These are phyloP conservation scores for Neltuma alba DNA, from an alignment of 306 rosid genomes.

Conservation along the genomic window DNA sequence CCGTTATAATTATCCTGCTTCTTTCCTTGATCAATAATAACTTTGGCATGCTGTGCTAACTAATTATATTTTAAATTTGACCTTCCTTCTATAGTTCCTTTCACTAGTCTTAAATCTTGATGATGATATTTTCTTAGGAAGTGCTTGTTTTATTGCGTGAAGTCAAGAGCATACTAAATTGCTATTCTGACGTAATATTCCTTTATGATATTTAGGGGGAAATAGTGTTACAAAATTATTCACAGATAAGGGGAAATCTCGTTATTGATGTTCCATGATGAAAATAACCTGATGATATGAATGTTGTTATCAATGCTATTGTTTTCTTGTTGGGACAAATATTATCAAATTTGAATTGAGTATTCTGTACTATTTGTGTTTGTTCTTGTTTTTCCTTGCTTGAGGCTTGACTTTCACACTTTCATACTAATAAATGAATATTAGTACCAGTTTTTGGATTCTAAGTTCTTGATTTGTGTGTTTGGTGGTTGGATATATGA, in stretches of 20 bases:
- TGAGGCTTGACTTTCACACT: neutral
- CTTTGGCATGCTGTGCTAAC: slow-evolving; percentile 21
- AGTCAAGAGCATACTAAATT: neutral
- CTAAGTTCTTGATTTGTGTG: too few relatives aligned
- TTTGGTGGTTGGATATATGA: too few relatives aligned
- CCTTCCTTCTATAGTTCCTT: neutral
- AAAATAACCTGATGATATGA: neutral
- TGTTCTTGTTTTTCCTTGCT: neutral
- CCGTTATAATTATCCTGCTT: slow-evolving; percentile 46
- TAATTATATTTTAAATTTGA: neutral
- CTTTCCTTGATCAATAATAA: slow-evolving; percentile 14
- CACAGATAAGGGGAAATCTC: neutral
- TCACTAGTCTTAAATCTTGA: neutral
- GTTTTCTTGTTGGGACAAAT: neutral
- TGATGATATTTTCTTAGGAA: neutral
- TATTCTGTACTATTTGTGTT: neutral
- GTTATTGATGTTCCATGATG: neutral
- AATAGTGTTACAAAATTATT: neutral
- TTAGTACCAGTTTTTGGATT: neutral
- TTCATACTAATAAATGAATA: neutral
- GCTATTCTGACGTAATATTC: neutral
- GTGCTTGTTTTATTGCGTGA: neutral
- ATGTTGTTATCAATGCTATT: neutral
- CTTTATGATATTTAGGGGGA: neutral
- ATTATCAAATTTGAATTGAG: neutral